These are phyloP conservation scores for Cyberlindnera mrakii DNA, from an alignment of 805 yeast species.

Conservation along the genomic window DNA sequence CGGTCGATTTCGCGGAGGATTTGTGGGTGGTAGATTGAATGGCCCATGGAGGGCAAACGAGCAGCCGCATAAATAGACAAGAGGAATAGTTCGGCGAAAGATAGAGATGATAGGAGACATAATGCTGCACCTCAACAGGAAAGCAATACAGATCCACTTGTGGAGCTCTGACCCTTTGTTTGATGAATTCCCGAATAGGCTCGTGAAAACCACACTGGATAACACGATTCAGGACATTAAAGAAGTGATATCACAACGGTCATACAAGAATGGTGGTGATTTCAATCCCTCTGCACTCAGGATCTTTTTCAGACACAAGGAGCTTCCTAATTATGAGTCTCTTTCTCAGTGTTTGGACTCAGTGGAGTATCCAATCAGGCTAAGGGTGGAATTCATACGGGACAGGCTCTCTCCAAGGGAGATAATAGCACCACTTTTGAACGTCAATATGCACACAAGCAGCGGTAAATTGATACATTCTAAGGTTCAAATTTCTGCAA, in stretches of 20 bases:
- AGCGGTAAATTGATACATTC: slow-evolving; percentile 13
- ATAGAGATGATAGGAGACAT: slow-evolving; percentile 19
- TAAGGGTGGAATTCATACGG: slow-evolving; percentile 18
- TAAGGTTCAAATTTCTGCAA: slow-evolving; percentile 10
- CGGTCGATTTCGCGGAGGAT: no score
- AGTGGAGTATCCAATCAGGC: slow-evolving; percentile 8
- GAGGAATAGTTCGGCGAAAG: no score
- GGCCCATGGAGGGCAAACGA: no score
- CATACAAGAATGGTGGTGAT: slow-evolving; percentile 9
- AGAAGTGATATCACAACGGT: slow-evolving; percentile 17
- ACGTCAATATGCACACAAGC: slow-evolving; percentile 14
- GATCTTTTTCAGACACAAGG: slow-evolving; percentile 8
- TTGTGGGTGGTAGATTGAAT: no score
- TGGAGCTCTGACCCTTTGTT: slow-evolving; percentile 17
- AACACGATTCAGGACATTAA: slow-evolving; percentile 22
- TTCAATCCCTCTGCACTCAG: slow-evolving; percentile 16
- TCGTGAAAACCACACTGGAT: slow-evolving; percentile 18
- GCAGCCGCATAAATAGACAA: no score
- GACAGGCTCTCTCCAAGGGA: slow-evolving; percentile 2
- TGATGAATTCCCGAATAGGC: slow-evolving; percentile 14
- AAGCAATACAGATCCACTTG: slow-evolving; percentile 8
- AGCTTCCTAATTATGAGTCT: slow-evolving; percentile 12
- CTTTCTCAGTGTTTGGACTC: slow-evolving; percentile 11
- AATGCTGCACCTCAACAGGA: slow-evolving; percentile 12
- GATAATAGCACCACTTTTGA: slow-evolving; percentile 11